A percentile compares a stretch with the other conserved stretches of the same genome.
phyloP scores from a whole-genome alignment of 768 basidiomycete genomes.

The Russula sp. region DNA sequence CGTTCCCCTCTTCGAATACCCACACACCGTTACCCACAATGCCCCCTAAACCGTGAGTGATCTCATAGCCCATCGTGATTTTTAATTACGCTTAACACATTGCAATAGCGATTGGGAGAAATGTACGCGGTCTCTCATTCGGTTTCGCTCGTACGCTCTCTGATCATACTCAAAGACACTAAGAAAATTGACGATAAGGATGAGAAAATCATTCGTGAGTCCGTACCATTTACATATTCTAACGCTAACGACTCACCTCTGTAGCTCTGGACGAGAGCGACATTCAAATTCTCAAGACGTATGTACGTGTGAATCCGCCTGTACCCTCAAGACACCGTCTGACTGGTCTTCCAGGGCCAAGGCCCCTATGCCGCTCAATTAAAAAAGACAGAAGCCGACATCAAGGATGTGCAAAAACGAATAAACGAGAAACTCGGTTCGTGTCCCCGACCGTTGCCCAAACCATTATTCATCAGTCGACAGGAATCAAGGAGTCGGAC shows the following conservation, averaged over 20 bases:
- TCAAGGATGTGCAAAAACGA: slow-evolving; percentile 93
- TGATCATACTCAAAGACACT: slow-evolving; percentile 46
- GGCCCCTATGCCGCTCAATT: slow-evolving; percentile 89
- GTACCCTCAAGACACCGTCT: not conserved
- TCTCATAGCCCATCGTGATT: not conserved
- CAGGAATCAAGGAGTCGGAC: slow-evolving; percentile 96
- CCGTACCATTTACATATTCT: not conserved
- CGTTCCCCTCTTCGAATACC: slow-evolving; percentile 1
- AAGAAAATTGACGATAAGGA: slow-evolving; percentile 83
- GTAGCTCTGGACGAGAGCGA: slow-evolving; percentile 94
- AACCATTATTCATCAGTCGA: not conserved
- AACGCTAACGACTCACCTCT: slow-evolving; percentile 11
- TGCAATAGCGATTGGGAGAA: slow-evolving; percentile 94
- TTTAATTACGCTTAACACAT: slow-evolving; percentile 7
- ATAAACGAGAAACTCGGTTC: slow-evolving; percentile 97
- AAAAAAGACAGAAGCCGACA: slow-evolving; percentile 85
- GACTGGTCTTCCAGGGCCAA: slow-evolving; percentile 63
- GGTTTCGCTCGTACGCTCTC: not conserved
- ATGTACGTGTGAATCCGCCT: slow-evolving; percentile 44
- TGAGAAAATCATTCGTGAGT: slow-evolving; percentile 72
- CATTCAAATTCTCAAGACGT: slow-evolving; percentile 98
- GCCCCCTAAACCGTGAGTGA: slow-evolving; percentile 93
- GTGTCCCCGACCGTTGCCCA: slow-evolving; percentile 10
- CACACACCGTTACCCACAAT: slow-evolving; percentile 38
- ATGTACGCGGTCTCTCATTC: slow-evolving; percentile 46